phyloP scores from a whole-genome alignment of 2,329 filamentous ascomycete genomes.

The Pseudogymnoascus sp. region DNA sequence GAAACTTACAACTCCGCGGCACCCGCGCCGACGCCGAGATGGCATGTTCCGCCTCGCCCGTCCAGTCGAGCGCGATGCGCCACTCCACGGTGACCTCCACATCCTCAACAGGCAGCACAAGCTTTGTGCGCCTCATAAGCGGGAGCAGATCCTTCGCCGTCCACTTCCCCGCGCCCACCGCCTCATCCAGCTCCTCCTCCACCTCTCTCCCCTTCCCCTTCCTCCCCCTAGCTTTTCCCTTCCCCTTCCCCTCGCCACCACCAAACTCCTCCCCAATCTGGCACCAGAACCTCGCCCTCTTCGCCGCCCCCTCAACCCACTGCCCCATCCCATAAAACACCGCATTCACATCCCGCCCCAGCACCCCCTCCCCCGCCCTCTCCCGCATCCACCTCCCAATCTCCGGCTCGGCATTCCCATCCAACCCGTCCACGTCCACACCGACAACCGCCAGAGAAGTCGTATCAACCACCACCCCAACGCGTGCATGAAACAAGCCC shows the following conservation, averaged over 20 bases:
- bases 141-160: slow-evolving; percentile 41
- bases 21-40: slow-evolving; percentile 46
- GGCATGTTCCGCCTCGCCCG: slow-evolving; percentile 56
- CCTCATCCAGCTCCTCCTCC: slow-evolving; percentile 10
- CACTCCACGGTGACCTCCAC: slow-evolving; percentile 44
- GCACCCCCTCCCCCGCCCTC: slow-evolving; percentile 28
- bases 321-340: too few species aligned
- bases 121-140: slow-evolving; percentile 43
- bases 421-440: slow-evolving; percentile 46
- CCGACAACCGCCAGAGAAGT: slow-evolving; percentile 41
- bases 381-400: slow-evolving; percentile 40
- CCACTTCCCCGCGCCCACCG: slow-evolving; percentile 19
- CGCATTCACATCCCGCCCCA: too few species aligned
- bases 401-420: slow-evolving; percentile 50
- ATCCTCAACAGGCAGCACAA: slow-evolving; percentile 26
- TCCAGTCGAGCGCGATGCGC: slow-evolving; percentile 62
- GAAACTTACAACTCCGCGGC: slow-evolving; percentile 54
- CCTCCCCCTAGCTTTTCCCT: too few species aligned
- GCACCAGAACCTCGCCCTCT: too few species aligned
- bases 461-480: slow-evolving; percentile 53
- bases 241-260: too few species aligned
- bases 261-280: too few species aligned
- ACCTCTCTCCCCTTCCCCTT: slow-evolving; percentile 16
- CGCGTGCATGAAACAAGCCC: slow-evolving; percentile 46
- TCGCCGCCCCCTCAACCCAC: too few species aligned